Evolutionary conservation across 345 rosid genomes (phyloP), one percentile per base, ranked within the genome.

Genomic region (Durio zibethinus): DNA sequence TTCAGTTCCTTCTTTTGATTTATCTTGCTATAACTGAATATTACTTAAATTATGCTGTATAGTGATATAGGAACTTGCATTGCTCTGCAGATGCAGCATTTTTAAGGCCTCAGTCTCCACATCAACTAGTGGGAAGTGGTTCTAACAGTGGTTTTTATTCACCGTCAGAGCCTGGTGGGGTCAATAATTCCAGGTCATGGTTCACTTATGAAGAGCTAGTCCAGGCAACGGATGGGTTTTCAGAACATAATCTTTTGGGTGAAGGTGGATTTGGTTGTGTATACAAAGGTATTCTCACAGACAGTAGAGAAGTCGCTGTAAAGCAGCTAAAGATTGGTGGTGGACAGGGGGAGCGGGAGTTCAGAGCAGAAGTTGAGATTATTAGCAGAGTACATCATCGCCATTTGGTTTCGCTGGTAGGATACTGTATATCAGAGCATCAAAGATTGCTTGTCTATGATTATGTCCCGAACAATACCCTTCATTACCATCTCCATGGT

Each of bases 181-280:
- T 88, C 48, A 89, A 82, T 85, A 90, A 89, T 79, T 92, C 97
- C 73, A 90, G 81, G 86, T 84, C 97, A 40, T 90, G 97, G 94
- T 93, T 96, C 87, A 89, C 99, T 0, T 96, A 91, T 72, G 91
- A 91, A 4, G 99, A 96, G 73, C 87, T 96, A 73, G 72, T 80
- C 72, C 91, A 83, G 73, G 98, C 94, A 31, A 93, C 98, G 10
- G 79, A 85, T 81, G 89, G 91, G 40, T 96, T 93, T 85, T 90
- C 98, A 0, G 79, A 77, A 11, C 83, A 83, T 71, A 93, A 96
- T 85, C 93, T 90, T 80, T 83, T 96, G 65, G 99, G 99, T 64
- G 97, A 96, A 90, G 99, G 99, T 80, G 99, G 99, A 35, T 96
- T 96, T 85, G 99, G 99, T 38, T 89, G 97, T 84, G 99, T 96